phyloP scores from a whole-genome alignment of 1,284 basidiomycete genomes.

The Stereum hirsutum region DNA sequence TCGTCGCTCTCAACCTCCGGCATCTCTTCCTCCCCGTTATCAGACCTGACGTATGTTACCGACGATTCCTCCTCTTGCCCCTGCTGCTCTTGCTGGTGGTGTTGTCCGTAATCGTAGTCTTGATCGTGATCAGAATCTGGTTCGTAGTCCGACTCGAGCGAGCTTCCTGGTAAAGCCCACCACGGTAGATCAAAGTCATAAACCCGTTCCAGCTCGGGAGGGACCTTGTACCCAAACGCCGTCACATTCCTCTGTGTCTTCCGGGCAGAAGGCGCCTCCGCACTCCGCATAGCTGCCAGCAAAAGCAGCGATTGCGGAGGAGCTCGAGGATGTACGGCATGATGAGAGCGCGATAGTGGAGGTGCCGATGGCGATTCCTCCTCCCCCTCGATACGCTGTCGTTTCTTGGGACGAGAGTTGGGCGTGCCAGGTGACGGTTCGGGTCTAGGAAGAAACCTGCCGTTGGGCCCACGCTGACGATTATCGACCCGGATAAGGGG shows the following conservation, averaged over 20 bases:
- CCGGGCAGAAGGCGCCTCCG: slow-evolving; percentile 30
- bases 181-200: slow-evolving; percentile 38
- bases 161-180: slow-evolving; percentile 24
- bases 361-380: not conserved
- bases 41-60: slow-evolving; percentile 6
- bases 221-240: slow-evolving; percentile 48
- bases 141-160: slow-evolving; percentile 3
- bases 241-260: slow-evolving; percentile 43
- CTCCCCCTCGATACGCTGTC: no score
- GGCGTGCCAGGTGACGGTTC: no score
- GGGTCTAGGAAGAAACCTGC: no score
- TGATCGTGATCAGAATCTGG: not conserved
- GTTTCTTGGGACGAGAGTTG: no score
- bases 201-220: slow-evolving; percentile 32
- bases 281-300: slow-evolving; percentile 32
- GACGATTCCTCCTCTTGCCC: slow-evolving; percentile 4
- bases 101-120: no score
- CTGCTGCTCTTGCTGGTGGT: no score
- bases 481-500: no score
- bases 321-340: not conserved
- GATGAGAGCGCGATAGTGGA: no score
- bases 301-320: slow-evolving; percentile 5
- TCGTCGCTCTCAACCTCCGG: no score
- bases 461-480: no score
- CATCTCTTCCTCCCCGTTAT: slow-evolving; percentile 6